These are phyloP conservation scores for Aspergillus costaricaensis DNA, from an alignment of 2,329 filamentous ascomycete species.

Conservation along the genomic window DNA sequence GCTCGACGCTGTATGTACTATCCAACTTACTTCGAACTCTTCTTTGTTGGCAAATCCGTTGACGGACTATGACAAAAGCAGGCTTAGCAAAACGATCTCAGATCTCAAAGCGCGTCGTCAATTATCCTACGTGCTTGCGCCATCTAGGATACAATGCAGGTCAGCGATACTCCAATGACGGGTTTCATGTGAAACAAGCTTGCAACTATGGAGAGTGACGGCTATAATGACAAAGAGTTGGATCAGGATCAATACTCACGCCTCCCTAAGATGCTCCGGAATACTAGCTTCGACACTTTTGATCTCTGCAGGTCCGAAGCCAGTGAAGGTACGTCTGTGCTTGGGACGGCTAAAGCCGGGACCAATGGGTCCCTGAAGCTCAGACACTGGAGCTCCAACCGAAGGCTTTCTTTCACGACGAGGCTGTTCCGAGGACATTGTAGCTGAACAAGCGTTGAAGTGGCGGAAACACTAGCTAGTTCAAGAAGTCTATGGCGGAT, in stretches of 20 bases:
- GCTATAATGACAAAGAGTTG: background rate
- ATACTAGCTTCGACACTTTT: conserved; percentile 90
- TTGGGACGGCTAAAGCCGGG: conserved; percentile 87
- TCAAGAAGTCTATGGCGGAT: background rate
- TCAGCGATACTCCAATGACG: conserved; percentile 21
- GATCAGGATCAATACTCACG: conserved; percentile 57
- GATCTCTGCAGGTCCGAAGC: conserved; percentile 87
- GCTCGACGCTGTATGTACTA: too few relatives aligned
- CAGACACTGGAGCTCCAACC: conserved; percentile 77
- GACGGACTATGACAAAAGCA: conserved; percentile 52
- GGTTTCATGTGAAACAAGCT: background rate
- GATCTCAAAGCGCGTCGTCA: background rate
- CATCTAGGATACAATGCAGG: conserved; percentile 46
- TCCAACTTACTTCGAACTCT: conserved; percentile 64
- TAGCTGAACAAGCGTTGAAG: conserved; percentile 1
- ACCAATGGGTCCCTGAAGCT: conserved; percentile 83
- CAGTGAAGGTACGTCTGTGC: conserved; percentile 95
- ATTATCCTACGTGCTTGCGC: conserved; percentile 58
- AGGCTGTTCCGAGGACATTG: conserved; percentile 26
- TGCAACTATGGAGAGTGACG: background rate
- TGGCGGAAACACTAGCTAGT: background rate
- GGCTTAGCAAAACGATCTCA: background rate
- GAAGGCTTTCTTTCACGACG: conserved; percentile 77
- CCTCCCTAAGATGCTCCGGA: conserved; percentile 81
- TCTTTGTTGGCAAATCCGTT: conserved; percentile 75